A percentile compares a stretch with the other conserved stretches of the same genome.
Conservation (phyloP, 164 flowering plant species). For the Paratinospora sagittata region DNA sequence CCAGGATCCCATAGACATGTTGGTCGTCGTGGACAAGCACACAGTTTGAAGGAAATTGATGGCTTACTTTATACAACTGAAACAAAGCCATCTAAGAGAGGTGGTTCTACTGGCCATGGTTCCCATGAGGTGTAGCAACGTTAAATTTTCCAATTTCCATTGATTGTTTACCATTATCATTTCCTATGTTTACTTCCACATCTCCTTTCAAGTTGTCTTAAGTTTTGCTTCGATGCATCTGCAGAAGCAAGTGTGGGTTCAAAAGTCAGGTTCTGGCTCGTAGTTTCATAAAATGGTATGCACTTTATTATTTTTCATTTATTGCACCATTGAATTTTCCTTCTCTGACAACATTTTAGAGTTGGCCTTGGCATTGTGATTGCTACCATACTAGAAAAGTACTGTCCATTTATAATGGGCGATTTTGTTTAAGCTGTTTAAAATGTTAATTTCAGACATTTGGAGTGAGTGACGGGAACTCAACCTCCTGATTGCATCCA, state of each 20-base stretch:
- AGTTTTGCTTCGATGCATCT: conserved; percentile 5
- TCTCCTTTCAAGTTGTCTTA: neutral
- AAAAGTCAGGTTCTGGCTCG: conserved; percentile 34
- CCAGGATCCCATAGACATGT: conserved; percentile 39
- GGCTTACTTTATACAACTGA: conserved; percentile 36
- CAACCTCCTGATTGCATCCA: too few species aligned
- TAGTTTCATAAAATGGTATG: conserved; percentile 17
- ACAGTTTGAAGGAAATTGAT: conserved; percentile 49
- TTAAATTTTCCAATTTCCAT: too few species aligned
- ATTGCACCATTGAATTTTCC: neutral
- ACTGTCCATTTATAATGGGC: too few species aligned
- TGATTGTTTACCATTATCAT: too few species aligned
- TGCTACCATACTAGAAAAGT: too few species aligned
- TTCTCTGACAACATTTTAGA: too few species aligned
- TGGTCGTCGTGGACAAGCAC: conserved; percentile 59
- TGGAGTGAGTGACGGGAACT: too few species aligned
- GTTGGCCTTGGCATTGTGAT: too few species aligned
- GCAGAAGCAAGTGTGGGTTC: conserved; percentile 42
- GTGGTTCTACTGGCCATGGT: conserved; percentile 49
- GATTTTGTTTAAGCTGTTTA: too few species aligned
- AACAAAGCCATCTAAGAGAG: conserved; percentile 50
- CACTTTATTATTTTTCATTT: neutral
- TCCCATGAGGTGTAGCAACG: conserved; percentile 52
- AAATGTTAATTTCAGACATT: too few species aligned
- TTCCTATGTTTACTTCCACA: neutral